phyloP scores from a whole-genome alignment of 192 early-diverging fungal genomes.

The Coemansia sp. region DNA sequence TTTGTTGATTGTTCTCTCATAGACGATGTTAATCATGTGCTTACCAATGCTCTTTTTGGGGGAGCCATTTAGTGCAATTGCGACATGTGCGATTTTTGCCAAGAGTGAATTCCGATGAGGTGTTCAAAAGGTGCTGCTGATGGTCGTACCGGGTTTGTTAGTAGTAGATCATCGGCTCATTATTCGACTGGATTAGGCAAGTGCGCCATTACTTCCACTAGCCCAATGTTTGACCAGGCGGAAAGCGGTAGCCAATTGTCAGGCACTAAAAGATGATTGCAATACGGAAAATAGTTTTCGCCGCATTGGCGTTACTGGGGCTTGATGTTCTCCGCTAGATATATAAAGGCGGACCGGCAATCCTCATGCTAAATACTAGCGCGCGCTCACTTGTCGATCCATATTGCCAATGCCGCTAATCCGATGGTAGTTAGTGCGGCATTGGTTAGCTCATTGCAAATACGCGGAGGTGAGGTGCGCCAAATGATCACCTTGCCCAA shows the following conservation, averaged over 20 bases:
- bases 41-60: not conserved
- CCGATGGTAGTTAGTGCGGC: not conserved
- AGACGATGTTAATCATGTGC: not conserved
- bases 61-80: not conserved
- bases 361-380: not conserved
- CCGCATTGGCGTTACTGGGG: not conserved
- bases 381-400: not conserved
- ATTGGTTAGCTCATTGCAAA: not conserved
- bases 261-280: not conserved
- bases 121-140: not conserved
- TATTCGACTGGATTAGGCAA: not conserved
- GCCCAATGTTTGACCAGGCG: not conserved
- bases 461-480: not conserved
- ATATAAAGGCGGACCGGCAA: not conserved
- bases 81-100: not conserved
- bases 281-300: not conserved
- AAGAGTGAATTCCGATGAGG: not conserved
- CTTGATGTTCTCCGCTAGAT: not conserved
- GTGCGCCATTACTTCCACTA: not conserved
- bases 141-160: not conserved
- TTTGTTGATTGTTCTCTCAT: not conserved
- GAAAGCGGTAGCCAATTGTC: not conserved
- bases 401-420: not conserved
- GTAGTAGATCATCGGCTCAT: not conserved
- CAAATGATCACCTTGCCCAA: not conserved